phyloP scores from a whole-genome alignment of 2,329 filamentous ascomycete species.

The Stagonosporopsis chrysanthemi region DNA sequence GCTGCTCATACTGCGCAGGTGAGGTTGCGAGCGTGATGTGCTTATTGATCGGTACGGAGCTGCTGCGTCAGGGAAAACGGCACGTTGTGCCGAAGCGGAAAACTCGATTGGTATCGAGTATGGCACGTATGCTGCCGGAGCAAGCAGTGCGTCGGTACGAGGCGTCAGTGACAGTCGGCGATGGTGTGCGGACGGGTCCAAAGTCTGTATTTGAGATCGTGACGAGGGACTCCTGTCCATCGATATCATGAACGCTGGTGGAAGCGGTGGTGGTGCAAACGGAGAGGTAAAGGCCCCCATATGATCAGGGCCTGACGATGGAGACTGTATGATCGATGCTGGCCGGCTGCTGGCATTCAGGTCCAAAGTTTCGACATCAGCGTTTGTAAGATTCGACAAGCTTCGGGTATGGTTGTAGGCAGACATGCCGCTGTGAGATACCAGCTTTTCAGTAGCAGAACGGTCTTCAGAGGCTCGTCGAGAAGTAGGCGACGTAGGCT shows the following conservation, averaged over 20 bases:
- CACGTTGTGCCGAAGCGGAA: constrained; percentile 44
- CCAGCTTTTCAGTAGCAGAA: constrained; percentile 26
- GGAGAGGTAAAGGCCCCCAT: constrained; percentile 40
- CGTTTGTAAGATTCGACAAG: constrained; percentile 30
- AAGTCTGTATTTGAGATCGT: constrained; percentile 22
- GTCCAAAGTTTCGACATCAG: constrained; percentile 39
- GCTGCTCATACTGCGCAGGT: constrained; percentile 24
- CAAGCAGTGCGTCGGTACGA: constrained; percentile 27
- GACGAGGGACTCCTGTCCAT: constrained; percentile 24
- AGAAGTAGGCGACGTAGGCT: constrained; percentile 29
- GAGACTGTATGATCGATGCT: constrained; percentile 29
- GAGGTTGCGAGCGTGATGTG: constrained; percentile 31
- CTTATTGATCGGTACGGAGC: constrained; percentile 23
- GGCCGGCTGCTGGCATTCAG: constrained; percentile 27
- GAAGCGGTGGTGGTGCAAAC: constrained; percentile 40
- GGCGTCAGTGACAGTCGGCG: constrained; percentile 8
- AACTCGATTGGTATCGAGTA: constrained; percentile 38
- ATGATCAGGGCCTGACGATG: constrained; percentile 28
- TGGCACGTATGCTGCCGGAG: constrained; percentile 30
- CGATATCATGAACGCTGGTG: constrained; percentile 28
- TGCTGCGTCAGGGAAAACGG: constrained; percentile 38
- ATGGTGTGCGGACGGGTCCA: constrained; percentile 19
- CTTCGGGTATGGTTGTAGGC: constrained; percentile 6
- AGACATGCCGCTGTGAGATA: not conserved
- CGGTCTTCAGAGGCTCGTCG: constrained; percentile 25